These are phyloP conservation scores for Cercospora sojina DNA, from an alignment of 2,329 filamentous ascomycete species.

Conservation along the genomic window DNA sequence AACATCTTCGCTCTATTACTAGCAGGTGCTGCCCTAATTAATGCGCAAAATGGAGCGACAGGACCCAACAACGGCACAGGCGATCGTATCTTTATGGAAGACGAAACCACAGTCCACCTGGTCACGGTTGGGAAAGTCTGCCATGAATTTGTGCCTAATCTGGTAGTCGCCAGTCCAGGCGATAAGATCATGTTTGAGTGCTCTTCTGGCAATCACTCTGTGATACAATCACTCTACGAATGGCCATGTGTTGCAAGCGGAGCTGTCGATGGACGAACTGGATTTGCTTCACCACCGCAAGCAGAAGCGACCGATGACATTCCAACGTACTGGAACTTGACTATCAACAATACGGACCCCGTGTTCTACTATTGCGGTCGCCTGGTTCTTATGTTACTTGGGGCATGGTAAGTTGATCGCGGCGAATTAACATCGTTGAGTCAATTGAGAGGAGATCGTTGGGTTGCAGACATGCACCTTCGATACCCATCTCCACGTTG, in stretches of 20 bases:
- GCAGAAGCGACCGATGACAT: background rate
- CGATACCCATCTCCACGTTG: no score
- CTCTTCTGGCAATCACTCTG: slow-evolving; percentile 46
- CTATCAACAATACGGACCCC: slow-evolving; percentile 62
- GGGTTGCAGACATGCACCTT: no score
- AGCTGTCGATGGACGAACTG: slow-evolving; percentile 24
- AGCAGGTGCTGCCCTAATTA: background rate
- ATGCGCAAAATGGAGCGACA: background rate
- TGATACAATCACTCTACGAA: slow-evolving; percentile 44
- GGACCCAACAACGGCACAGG: background rate
- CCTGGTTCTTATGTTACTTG: slow-evolving; percentile 62
- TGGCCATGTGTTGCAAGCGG: slow-evolving; percentile 44
- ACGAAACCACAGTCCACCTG: slow-evolving; percentile 33
- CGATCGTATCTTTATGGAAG: slow-evolving; percentile 7
- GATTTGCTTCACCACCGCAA: slow-evolving; percentile 28
- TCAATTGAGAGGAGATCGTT: no score
- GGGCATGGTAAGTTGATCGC: slow-evolving; percentile 53
- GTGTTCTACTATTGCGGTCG: slow-evolving; percentile 70
- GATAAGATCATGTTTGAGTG: slow-evolving; percentile 47
- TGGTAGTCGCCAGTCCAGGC: slow-evolving; percentile 40
- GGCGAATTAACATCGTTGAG: background rate
- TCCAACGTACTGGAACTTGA: slow-evolving; percentile 31
- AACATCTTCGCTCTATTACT: background rate
- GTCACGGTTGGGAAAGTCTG: slow-evolving; percentile 40
- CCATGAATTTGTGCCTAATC: slow-evolving; percentile 41